Evolutionary conservation across 2,329 filamentous ascomycete genomes (phyloP).

Genomic region (Proliferodiscus dingleyae): DNA sequence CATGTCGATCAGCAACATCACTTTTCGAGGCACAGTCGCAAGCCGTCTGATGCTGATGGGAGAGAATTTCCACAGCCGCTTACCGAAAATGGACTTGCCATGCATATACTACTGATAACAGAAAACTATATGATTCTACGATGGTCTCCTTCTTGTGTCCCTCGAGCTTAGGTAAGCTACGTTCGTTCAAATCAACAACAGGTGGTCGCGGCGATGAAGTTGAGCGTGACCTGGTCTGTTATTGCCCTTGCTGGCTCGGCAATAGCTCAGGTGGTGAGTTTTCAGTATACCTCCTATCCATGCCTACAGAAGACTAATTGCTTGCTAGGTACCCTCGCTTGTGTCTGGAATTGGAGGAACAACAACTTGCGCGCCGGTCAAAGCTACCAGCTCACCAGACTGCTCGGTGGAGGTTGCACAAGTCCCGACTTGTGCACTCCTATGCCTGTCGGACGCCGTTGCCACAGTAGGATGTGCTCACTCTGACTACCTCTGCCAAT

Average conservation of each 20-base stretch:
- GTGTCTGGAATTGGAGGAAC: not conserved
- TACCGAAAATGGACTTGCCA: not conserved
- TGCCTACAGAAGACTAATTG: not conserved
- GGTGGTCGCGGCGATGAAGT: not conserved
- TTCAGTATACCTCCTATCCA: too few species aligned
- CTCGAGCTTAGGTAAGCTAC: not conserved
- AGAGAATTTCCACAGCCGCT: not conserved
- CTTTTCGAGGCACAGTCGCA: too few species aligned
- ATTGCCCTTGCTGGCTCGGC: not conserved
- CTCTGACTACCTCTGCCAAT: too few species aligned
- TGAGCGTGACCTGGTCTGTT: not conserved
- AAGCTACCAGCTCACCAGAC: not conserved
- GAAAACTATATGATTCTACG: not conserved
- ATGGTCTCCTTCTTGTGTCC: not conserved
- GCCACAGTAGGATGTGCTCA: too few species aligned
- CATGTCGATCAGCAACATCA: too few species aligned
- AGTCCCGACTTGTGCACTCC: constrained; percentile 2
- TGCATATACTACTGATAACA: not conserved
- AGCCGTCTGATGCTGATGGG: not conserved
- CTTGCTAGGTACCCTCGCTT: not conserved
- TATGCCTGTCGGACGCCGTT: too few species aligned
- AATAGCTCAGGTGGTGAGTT: not conserved
- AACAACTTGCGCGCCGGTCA: constrained; percentile 1
- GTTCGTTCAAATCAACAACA: not conserved
- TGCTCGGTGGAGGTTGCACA: not conserved